These are phyloP conservation scores for Setaria viridis DNA, from an alignment of 202 grass and related monocot genomes.

Conservation along the genomic window DNA sequence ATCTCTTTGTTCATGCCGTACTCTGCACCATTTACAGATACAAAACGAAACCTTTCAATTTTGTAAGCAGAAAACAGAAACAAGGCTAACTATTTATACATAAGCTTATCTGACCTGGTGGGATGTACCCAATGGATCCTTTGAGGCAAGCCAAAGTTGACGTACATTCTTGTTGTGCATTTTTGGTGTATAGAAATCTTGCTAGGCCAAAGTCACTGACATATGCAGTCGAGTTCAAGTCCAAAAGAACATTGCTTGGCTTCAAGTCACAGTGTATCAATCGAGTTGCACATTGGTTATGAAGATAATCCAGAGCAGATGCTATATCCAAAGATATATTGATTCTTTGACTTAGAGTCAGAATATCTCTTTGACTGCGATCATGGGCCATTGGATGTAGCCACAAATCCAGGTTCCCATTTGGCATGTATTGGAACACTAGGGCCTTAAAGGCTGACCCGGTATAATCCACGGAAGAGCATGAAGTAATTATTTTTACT, in stretches of 20 bases:
- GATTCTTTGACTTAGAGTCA: conserved; percentile 50
- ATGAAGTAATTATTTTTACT: conserved; percentile 52
- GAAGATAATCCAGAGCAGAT: conserved; percentile 63
- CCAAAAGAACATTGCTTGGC: conserved; percentile 71
- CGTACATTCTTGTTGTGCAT: conserved; percentile 7
- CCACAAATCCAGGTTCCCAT: conserved; percentile 52
- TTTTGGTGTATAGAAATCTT: background rate
- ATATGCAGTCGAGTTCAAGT: conserved; percentile 48
- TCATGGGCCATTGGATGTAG: conserved; percentile 35
- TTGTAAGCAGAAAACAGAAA: background rate
- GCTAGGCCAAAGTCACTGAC: conserved; percentile 59
- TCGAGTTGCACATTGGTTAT: conserved; percentile 50
- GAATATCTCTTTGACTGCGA: background rate
- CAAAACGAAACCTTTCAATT: background rate
- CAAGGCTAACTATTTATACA: background rate
- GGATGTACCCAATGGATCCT: conserved; percentile 70
- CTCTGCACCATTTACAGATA: conserved; percentile 5
- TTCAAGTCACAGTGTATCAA: conserved; percentile 70
- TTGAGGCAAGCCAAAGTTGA: conserved; percentile 43
- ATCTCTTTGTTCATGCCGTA: background rate
- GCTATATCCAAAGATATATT: conserved; percentile 53
- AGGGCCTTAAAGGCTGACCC: conserved; percentile 56
- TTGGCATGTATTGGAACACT: conserved; percentile 49
- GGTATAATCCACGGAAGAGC: conserved; percentile 42
- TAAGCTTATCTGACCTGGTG: background rate